phyloP scores from a whole-genome alignment of 169 alveolate genomes.

The Eimeria sp. region DNA sequence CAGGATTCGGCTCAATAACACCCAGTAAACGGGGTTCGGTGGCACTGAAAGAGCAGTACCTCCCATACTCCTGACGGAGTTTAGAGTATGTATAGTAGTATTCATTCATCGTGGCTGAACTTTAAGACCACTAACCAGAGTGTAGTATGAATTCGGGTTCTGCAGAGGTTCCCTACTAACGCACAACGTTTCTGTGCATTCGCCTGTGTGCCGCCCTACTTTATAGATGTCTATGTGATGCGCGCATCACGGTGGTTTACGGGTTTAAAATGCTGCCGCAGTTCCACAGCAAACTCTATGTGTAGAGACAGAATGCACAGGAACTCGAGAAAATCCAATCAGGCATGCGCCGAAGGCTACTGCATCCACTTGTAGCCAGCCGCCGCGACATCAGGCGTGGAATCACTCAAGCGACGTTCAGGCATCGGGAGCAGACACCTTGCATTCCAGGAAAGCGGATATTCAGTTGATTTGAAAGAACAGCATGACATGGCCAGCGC shows the following conservation, averaged over 20 bases:
- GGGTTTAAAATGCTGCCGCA: neutral
- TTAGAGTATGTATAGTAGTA: slow-evolving; percentile 85
- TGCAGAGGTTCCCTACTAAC: neutral
- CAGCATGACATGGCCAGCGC: neutral
- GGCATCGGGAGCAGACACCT: neutral
- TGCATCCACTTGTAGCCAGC: neutral
- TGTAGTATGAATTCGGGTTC: neutral
- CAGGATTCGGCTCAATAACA: slow-evolving; percentile 78
- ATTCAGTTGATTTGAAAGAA: neutral
- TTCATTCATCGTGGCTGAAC: slow-evolving; percentile 82
- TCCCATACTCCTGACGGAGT: slow-evolving; percentile 86
- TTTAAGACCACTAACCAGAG: neutral
- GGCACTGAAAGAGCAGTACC: slow-evolving; percentile 82
- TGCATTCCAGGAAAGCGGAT: neutral
- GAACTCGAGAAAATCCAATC: neutral
- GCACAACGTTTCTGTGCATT: neutral
- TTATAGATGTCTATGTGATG: neutral
- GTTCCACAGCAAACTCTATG: neutral
- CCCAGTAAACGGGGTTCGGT: slow-evolving; percentile 83
- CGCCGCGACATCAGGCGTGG: neutral
- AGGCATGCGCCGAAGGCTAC: neutral
- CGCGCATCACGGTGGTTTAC: neutral
- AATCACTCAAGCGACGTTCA: neutral
- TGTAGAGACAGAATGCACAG: neutral
- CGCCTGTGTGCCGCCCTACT: neutral